phyloP scores from a whole-genome alignment of 768 basidiomycete genomes.

The Auricularia heimuer region DNA sequence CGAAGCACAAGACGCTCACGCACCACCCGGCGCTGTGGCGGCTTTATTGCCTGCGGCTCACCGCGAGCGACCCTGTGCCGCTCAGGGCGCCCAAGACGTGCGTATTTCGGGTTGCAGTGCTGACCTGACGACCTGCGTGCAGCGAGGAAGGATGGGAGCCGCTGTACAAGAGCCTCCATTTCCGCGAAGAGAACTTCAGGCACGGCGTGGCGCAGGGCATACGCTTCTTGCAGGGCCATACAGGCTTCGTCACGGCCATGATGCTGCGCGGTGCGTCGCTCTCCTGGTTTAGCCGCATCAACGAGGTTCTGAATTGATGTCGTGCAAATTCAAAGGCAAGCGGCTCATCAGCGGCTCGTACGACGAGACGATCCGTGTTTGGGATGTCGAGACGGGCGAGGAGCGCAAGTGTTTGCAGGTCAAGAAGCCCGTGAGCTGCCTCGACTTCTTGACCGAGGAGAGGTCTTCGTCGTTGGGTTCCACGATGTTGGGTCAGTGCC shows the following conservation, averaged over 20 bases:
- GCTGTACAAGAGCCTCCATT: too few relatives aligned
- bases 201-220: too few relatives aligned
- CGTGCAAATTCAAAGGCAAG: conserved; percentile 43
- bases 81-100: conserved; percentile 43
- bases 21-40: conserved; percentile 68
- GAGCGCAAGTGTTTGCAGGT: conserved; percentile 69
- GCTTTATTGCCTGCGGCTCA: conserved; percentile 64
- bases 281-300: too few relatives aligned
- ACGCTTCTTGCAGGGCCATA: too few relatives aligned
- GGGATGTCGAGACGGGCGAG: conserved; percentile 66
- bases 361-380: conserved; percentile 87
- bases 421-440: conserved; percentile 85
- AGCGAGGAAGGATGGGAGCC: too few relatives aligned
- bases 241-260: too few relatives aligned
- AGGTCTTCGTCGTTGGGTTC: conserved; percentile 88
- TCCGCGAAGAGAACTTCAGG: too few relatives aligned
- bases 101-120: too few relatives aligned
- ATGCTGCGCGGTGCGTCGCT: too few relatives aligned
- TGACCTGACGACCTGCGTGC: too few relatives aligned
- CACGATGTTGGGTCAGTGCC: conserved; percentile 69
- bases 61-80: conserved; percentile 59
- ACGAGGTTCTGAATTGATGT: too few relatives aligned
- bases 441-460: conserved; percentile 70
- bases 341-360: conserved; percentile 83
- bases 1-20: too few relatives aligned